Conservation (phyloP, 2,329 filamentous ascomycete genomes). For the Aspergillus niger region DNA sequence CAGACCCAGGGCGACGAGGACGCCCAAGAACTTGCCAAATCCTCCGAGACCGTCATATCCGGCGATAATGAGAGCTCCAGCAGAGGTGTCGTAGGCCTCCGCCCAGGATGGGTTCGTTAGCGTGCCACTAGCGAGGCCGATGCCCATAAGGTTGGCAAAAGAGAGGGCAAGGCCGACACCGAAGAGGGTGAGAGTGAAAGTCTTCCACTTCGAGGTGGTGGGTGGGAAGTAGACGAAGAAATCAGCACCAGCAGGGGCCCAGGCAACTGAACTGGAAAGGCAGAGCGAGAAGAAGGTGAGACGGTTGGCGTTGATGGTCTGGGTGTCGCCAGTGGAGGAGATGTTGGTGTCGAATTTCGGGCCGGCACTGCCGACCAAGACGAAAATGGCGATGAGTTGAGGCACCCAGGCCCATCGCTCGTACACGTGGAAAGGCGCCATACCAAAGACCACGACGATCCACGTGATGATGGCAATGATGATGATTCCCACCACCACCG, state of each 20-base stretch:
- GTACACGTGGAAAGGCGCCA: conserved; percentile 35
- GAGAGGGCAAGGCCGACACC: conserved; percentile 4
- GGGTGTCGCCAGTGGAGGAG: conserved; percentile 1
- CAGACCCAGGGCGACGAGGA: conserved; percentile 40
- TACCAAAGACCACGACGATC: conserved; percentile 33
- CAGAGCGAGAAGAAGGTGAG: conserved; percentile 31
- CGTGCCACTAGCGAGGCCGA: conserved; percentile 6
- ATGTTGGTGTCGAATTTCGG: conserved; percentile 24
- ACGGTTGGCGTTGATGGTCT: conserved; percentile 24
- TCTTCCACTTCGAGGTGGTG: conserved; percentile 29
- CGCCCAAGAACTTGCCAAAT: conserved; percentile 40
- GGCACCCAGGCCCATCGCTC: conserved; percentile 38
- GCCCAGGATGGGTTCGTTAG: conserved; percentile 2
- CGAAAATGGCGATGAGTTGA: conserved; percentile 35
- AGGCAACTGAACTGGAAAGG: conserved; percentile 29
- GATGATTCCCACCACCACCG: conserved; percentile 32
- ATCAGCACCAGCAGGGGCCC: conserved; percentile 31
- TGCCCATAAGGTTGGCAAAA: conserved; percentile 4
- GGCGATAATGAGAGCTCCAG: conserved; percentile 37
- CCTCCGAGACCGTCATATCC: conserved; percentile 33
- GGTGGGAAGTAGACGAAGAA: conserved; percentile 41
- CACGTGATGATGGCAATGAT: conserved; percentile 32
- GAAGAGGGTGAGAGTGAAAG: not conserved
- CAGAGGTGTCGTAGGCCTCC: conserved; percentile 20
- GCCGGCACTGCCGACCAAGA: conserved; percentile 38